phyloP scores from a whole-genome alignment of 2,329 filamentous ascomycete genomes.

The Paradendryphiella salina region DNA sequence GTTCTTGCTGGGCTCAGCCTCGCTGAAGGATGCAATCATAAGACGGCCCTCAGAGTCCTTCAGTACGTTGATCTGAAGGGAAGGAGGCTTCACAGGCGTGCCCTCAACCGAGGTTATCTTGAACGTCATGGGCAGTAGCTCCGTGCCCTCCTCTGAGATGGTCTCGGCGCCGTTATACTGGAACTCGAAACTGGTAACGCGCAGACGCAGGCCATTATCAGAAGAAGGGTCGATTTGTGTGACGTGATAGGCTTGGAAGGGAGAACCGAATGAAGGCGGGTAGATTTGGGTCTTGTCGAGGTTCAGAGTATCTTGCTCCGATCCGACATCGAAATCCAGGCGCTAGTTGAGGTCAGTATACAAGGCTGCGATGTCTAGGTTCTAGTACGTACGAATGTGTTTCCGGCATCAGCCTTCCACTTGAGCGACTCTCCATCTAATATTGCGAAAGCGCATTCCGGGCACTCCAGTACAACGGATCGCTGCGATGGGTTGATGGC shows the following conservation, averaged over 20 bases:
- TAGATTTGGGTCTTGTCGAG: conserved; percentile 47
- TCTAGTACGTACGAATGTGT: conserved; percentile 39
- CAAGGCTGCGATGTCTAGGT: neutral
- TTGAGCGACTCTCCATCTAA: conserved; percentile 25
- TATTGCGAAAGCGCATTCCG: conserved; percentile 39
- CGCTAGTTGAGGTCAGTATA: conserved; percentile 34
- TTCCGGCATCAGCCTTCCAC: conserved; percentile 41
- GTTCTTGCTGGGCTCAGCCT: conserved; percentile 24
- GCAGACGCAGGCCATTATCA: conserved; percentile 35
- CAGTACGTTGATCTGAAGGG: conserved; percentile 44
- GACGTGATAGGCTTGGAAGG: conserved; percentile 38
- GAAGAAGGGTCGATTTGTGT: conserved; percentile 39
- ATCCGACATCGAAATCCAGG: conserved; percentile 45
- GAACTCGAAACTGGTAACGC: conserved; percentile 44
- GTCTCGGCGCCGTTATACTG: conserved; percentile 43
- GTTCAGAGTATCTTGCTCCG: conserved; percentile 36
- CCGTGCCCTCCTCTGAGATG: conserved; percentile 41
- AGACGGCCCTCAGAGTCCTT: conserved; percentile 44
- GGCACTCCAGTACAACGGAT: conserved; percentile 41
- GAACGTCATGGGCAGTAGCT: conserved; percentile 47
- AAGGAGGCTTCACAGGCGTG: conserved; percentile 36
- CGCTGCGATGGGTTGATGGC: conserved; percentile 41
- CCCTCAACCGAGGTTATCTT: conserved; percentile 43
- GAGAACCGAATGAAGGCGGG: conserved; percentile 41
- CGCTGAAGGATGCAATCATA: conserved; percentile 45